These are phyloP conservation scores for Paramecium biaurelia DNA, from an alignment of 73 alveolate genomes.

Conservation along the genomic window DNA sequence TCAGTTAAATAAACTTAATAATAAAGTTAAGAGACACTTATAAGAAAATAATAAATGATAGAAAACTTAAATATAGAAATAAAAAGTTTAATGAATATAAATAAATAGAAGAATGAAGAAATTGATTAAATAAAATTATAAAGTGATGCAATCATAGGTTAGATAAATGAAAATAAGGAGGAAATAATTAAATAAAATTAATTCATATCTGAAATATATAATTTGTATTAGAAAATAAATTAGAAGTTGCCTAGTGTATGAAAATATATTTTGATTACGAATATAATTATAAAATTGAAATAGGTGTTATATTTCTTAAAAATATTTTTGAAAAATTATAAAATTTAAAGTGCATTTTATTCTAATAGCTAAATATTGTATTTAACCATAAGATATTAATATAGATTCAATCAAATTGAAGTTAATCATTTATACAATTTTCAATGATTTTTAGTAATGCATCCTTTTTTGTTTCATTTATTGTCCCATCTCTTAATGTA, in stretches of 20 bases:
- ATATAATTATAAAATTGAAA: not conserved
- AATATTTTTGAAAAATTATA: not conserved
- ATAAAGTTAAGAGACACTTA: not conserved
- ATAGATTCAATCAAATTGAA: not conserved
- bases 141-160: not conserved
- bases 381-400: not conserved
- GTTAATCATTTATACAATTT: not conserved
- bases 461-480: not conserved
- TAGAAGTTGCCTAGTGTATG: not conserved
- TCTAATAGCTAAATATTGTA: not conserved
- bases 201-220: not conserved
- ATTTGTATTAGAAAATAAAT: not conserved
- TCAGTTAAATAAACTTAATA: not conserved
- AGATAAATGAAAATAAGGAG: not conserved
- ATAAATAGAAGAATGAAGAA: not conserved
- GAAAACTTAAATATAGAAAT: not conserved
- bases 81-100: not conserved
- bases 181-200: not conserved
- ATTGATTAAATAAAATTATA: not conserved
- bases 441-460: not conserved
- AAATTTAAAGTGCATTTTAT: not conserved
- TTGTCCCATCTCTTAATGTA: not conserved
- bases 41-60: not conserved
- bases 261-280: not conserved
- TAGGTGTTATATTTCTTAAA: not conserved